These are phyloP conservation scores for Bolboschoenus planiculmis DNA, from an alignment of 176 grass and related monocot species.

Conservation along the genomic window DNA sequence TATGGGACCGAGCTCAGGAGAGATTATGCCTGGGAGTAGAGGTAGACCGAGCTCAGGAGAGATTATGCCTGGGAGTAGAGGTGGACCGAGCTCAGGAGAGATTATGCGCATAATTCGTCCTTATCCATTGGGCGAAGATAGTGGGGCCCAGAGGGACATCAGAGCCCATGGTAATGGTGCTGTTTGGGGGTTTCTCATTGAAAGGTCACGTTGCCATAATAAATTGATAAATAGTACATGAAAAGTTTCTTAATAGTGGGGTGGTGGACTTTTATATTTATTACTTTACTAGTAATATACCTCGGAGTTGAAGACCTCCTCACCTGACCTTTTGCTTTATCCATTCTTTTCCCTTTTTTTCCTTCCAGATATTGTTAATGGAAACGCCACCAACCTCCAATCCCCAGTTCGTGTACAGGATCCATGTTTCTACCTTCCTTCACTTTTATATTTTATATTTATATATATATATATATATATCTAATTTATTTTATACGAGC, in stretches of 20 bases:
- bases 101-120: background rate
- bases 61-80: too few species aligned
- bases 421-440: too few species aligned
- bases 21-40: background rate
- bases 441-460: too few species aligned
- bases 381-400: too few species aligned
- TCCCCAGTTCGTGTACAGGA: too few species aligned
- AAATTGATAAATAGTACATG: background rate
- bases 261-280: background rate
- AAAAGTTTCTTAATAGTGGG: background rate
- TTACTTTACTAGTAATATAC: background rate
- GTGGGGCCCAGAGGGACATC: background rate
- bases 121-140: slow-evolving; percentile 15
- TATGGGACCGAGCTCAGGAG: background rate
- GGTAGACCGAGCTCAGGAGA: background rate
- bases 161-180: background rate
- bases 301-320: background rate
- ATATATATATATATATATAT: too few species aligned
- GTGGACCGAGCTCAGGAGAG: background rate
- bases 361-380: background rate
- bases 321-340: background rate
- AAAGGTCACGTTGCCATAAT: slow-evolving; percentile 3
- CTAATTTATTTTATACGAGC: too few species aligned
- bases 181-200: slow-evolving; percentile 1
- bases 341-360: background rate